Percentiles rank a stretch among this genome's conserved stretches.
These are phyloP conservation scores for Lotus japonicus DNA, from an alignment of 306 rosid genomes.

Conservation along the genomic window DNA sequence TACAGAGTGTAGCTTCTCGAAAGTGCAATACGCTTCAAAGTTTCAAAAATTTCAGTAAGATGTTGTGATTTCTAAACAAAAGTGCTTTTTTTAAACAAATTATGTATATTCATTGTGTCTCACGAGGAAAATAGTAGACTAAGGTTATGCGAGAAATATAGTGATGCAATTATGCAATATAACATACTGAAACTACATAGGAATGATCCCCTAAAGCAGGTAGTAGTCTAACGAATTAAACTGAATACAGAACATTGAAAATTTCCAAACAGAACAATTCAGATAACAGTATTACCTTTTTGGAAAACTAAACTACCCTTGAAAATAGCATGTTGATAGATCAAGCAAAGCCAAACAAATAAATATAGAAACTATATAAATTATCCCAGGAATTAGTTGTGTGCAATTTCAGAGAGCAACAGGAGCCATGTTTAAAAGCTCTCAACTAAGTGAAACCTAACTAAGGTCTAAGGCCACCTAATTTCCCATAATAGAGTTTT, in stretches of 20 bases:
- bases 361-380: neutral
- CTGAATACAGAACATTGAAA: neutral
- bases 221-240: neutral
- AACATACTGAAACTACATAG: too few relatives aligned
- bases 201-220: neutral
- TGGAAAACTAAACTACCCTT: neutral
- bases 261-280: neutral
- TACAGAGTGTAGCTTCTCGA: too few relatives aligned
- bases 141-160: too few relatives aligned
- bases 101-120: too few relatives aligned
- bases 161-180: too few relatives aligned
- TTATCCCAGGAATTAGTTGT: neutral
- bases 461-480: neutral
- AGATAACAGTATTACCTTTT: neutral
- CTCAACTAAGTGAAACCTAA: constrained; percentile 10
- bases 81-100: too few relatives aligned
- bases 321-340: neutral
- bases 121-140: too few relatives aligned
- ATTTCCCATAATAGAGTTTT: constrained; percentile 6
- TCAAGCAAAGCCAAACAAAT: neutral
- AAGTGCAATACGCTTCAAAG: too few relatives aligned
- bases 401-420: neutral
- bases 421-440: neutral
- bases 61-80: too few relatives aligned
- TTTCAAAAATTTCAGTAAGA: too few relatives aligned